Evolutionary conservation across 768 basidiomycete species (phyloP).

Genomic region (Kwoniella europaea): DNA sequence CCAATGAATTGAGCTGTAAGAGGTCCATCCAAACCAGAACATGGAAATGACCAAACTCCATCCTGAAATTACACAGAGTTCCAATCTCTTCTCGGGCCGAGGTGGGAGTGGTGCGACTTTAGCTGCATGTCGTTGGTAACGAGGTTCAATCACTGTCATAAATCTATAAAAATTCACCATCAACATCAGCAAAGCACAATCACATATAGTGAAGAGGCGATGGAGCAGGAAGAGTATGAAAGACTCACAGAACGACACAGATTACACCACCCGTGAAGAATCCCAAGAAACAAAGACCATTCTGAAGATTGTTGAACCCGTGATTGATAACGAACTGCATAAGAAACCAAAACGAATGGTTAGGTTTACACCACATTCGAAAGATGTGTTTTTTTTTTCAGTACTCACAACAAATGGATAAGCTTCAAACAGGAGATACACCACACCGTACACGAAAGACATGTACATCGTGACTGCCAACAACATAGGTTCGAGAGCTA

Average conservation of each 20-base stretch:
- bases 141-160: constrained; percentile 56
- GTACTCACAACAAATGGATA: constrained; percentile 39
- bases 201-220: no score
- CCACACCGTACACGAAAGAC: constrained; percentile 54
- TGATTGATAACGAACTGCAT: constrained; percentile 52
- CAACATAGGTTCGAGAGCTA: constrained; percentile 56
- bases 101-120: constrained; percentile 48
- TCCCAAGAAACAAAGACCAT: constrained; percentile 58
- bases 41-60: constrained; percentile 57
- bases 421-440: constrained; percentile 59
- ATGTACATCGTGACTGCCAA: constrained; percentile 59
- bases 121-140: constrained; percentile 51
- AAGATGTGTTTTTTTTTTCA: not conserved
- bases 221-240: not conserved
- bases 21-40: constrained; percentile 61
- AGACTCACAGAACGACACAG: constrained; percentile 43
- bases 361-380: not conserved
- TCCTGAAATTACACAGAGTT: constrained; percentile 55
- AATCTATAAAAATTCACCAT: constrained; percentile 34
- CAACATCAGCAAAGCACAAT: no score
- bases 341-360: constrained; percentile 33
- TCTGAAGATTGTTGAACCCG: constrained; percentile 53
- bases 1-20: constrained; percentile 58
- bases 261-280: constrained; percentile 55
- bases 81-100: constrained; percentile 56